phyloP scores from a whole-genome alignment of 139 green algal species.

The Chlamydomonas sp. region DNA sequence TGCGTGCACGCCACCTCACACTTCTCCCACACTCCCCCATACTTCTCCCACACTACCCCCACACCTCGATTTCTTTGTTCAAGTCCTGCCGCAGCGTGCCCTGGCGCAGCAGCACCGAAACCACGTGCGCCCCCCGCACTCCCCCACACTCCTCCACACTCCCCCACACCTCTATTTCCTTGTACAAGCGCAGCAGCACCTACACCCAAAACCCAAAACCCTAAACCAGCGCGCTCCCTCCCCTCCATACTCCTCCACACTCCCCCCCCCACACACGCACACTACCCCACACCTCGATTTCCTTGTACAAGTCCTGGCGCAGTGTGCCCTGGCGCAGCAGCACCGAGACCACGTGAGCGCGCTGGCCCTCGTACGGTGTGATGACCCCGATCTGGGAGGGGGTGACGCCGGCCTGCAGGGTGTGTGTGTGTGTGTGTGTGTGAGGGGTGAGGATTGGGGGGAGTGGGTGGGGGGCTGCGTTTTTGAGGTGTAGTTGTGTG shows the following conservation, averaged over 20 bases:
- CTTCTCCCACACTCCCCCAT: too few relatives aligned
- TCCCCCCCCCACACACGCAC: too few relatives aligned
- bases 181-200: too few relatives aligned
- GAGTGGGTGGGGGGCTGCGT: neutral
- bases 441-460: neutral
- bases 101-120: too few relatives aligned
- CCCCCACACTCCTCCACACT: too few relatives aligned
- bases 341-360: conserved; percentile 75
- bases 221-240: neutral
- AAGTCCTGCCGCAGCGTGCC: conserved; percentile 73
- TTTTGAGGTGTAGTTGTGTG: neutral
- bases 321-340: conserved; percentile 75
- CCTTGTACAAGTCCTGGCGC: conserved; percentile 77
- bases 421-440: conserved; percentile 6
- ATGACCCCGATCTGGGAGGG: conserved; percentile 90
- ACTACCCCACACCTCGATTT: conserved; percentile 83
- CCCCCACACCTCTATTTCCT: too few relatives aligned
- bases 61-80: too few relatives aligned
- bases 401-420: conserved; percentile 46
- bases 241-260: neutral
- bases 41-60: too few relatives aligned
- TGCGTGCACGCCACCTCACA: too few relatives aligned
- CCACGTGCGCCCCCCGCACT: too few relatives aligned
- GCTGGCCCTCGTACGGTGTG: conserved; percentile 97
- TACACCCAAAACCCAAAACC: too few relatives aligned